Conservation (phyloP, 2,329 filamentous ascomycete species). For the Parafenestella ontariensis region DNA sequence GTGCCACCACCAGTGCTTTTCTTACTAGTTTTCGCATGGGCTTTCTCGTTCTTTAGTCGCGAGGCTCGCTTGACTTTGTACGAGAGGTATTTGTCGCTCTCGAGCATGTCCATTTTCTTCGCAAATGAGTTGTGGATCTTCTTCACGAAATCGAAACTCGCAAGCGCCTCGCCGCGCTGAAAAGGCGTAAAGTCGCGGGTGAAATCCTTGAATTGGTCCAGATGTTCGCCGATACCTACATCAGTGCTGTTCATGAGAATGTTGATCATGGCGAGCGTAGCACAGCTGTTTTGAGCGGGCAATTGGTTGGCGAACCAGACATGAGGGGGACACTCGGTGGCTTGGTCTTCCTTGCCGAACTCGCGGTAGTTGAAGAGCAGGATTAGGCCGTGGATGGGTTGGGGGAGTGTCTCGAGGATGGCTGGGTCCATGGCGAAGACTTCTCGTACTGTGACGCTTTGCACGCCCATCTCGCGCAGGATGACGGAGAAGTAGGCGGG, state of each 20-base stretch:
- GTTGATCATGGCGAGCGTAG: constrained; percentile 90
- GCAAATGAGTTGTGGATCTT: constrained; percentile 88
- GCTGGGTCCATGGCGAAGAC: constrained; percentile 71
- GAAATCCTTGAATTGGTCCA: constrained; percentile 74
- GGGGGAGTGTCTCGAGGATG: constrained; percentile 35
- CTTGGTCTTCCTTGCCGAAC: constrained; percentile 57
- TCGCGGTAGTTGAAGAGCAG: constrained; percentile 79
- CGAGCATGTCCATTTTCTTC: constrained; percentile 64
- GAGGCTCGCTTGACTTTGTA: constrained; percentile 59
- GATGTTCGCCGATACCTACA: constrained; percentile 71
- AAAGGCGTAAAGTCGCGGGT: constrained; percentile 74
- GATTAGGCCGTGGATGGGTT: constrained; percentile 77
- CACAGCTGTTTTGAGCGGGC: constrained; percentile 74
- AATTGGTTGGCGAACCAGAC: constrained; percentile 97
- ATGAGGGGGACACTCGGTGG: constrained; percentile 65
- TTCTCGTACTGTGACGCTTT: constrained; percentile 76
- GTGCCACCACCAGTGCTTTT: no score
- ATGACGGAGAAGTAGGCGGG: constrained; percentile 88
- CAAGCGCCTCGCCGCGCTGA: constrained; percentile 77
- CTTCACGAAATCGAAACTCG: constrained; percentile 77
- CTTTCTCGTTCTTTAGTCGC: constrained; percentile 22
- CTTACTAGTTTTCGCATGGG: constrained; percentile 41
- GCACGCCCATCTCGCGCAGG: constrained; percentile 77
- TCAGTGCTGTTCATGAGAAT: constrained; percentile 82
- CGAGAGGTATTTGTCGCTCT: constrained; percentile 76